phyloP scores from a whole-genome alignment of 2,329 filamentous ascomycete genomes.

The Nemania bipapillata region DNA sequence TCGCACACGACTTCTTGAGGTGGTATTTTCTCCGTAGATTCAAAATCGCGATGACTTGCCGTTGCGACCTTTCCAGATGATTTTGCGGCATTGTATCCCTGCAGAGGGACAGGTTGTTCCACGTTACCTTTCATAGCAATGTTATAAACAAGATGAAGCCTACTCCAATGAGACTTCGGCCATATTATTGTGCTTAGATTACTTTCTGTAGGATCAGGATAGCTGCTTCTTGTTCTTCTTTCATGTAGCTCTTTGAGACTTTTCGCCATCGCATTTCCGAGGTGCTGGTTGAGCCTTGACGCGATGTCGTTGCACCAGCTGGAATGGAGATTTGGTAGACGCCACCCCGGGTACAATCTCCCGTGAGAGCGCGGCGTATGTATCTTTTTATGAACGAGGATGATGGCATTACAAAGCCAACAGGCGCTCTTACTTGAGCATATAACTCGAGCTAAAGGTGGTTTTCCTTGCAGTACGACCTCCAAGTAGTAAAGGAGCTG shows the following conservation, averaged over 20 bases:
- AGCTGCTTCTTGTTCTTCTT: slow-evolving; percentile 10
- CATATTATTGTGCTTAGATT: slow-evolving; percentile 20
- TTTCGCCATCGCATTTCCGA: slow-evolving; percentile 16
- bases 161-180: neutral
- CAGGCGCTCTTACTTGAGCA: slow-evolving; percentile 63
- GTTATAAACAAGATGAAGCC: neutral
- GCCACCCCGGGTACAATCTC: slow-evolving; percentile 59
- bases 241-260: slow-evolving; percentile 32
- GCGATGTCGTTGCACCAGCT: slow-evolving; percentile 10
- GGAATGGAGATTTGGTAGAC: slow-evolving; percentile 50
- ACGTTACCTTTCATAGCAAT: neutral
- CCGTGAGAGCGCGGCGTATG: slow-evolving; percentile 58
- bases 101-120: neutral
- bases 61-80: no score
- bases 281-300: slow-evolving; percentile 30
- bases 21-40: no score
- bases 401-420: slow-evolving; percentile 62
- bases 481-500: slow-evolving; percentile 61
- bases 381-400: slow-evolving; percentile 56
- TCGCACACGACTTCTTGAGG: no score
- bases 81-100: no score
- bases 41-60: no score
- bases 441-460: slow-evolving; percentile 56
- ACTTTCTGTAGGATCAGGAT: slow-evolving; percentile 41
- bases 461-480: slow-evolving; percentile 36